These are phyloP conservation scores for Penicillium daleae DNA, from an alignment of 495 filamentous ascomycete genomes.

Conservation along the genomic window DNA sequence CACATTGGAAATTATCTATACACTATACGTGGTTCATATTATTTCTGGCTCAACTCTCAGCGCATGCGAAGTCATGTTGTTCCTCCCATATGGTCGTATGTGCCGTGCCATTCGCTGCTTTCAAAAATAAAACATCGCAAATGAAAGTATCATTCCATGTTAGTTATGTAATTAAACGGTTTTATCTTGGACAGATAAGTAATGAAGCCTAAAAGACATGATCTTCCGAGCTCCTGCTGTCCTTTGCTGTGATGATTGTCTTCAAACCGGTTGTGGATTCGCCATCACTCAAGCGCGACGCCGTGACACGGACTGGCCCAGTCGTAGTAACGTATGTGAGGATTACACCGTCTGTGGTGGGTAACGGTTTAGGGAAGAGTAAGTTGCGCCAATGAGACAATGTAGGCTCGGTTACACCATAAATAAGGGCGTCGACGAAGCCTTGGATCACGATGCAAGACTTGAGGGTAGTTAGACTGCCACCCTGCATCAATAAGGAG, in stretches of 20 bases:
- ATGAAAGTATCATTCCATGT: no score
- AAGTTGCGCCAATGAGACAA: neutral
- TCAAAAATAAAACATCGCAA: no score
- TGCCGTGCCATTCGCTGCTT: no score
- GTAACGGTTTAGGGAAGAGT: neutral
- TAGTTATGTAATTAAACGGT: no score
- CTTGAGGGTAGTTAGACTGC: neutral
- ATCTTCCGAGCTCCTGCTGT: neutral
- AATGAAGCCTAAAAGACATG: neutral
- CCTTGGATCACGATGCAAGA: neutral
- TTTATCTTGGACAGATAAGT: no score
- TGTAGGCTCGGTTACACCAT: neutral
- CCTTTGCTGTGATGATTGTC: neutral
- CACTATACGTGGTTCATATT: no score
- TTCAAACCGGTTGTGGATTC: neutral
- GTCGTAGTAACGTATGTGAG: neutral
- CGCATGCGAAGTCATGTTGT: no score
- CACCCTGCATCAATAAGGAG: neutral
- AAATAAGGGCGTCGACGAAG: neutral
- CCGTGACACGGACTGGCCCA: neutral
- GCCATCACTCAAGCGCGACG: neutral
- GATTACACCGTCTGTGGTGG: neutral
- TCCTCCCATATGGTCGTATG: no score
- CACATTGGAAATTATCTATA: no score
- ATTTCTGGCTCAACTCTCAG: no score